Percentiles rank a stretch among this genome's conserved stretches.
These are phyloP conservation scores for Boletus reticuloceps DNA, from an alignment of 768 basidiomycete genomes.

Conservation along the genomic window DNA sequence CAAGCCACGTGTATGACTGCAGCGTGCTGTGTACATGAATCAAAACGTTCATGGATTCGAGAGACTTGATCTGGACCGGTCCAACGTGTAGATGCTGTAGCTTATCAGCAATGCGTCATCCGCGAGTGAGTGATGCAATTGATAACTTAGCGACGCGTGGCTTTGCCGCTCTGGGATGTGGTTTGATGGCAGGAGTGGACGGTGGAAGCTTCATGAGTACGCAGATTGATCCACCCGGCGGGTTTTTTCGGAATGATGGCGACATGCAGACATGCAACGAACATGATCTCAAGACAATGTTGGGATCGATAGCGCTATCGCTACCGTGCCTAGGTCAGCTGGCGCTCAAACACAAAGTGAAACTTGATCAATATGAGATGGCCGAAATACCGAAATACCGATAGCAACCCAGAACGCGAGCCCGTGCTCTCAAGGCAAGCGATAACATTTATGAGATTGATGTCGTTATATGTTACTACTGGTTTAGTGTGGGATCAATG, in stretches of 20 bases:
- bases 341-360: not conserved
- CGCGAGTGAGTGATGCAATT: conserved; percentile 15
- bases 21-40: not conserved
- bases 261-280: too few species aligned
- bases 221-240: not conserved
- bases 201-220: not conserved
- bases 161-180: not conserved
- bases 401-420: too few species aligned
- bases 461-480: not conserved
- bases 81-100: conserved; percentile 11
- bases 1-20: not conserved
- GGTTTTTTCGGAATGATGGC: too few species aligned
- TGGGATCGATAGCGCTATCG: too few species aligned
- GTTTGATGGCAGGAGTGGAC: not conserved
- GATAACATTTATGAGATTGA: conserved; percentile 3
- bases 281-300: too few species aligned
- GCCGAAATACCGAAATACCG: conserved; percentile 6
- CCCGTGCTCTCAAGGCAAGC: too few species aligned
- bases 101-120: conserved; percentile 7
- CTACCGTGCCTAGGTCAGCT: too few species aligned
- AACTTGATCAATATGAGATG: not conserved
- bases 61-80: conserved; percentile 7
- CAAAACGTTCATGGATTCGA: not conserved
- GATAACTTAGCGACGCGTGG: not conserved
- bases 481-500: not conserved